Base-by-base conservation (phyloP, 169 alveolate species). In the Cryptosporidium viatorum region DNA sequence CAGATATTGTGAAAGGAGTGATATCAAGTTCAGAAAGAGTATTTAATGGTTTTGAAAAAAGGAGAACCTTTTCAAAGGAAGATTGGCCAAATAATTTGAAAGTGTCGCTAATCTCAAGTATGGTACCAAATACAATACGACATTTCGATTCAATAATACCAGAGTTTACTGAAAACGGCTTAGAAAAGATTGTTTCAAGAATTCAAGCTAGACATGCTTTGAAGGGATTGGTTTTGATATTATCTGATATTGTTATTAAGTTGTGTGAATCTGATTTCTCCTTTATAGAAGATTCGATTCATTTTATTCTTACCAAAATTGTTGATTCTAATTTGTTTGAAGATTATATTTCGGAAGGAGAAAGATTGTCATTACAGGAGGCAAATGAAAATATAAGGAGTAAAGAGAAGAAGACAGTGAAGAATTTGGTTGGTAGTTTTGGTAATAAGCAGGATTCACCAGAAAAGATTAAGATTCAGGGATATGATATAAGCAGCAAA, bases 181-280 rank as follows among this genome's bases (percentile, higher is more conserved):
- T 45, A 21, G 41, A 14, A n/a, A 80, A 67, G 55, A 65, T 45
- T 3, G 75, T 80, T 0, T 41, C 67, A n/a, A 65, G 80, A 6
- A 80, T 80, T 23, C 89, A 80, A 31, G 62, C 71, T 10, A 80
- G 89, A 33, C 71, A 80, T 62, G 51, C 89, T 35, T 10, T 80
- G 52, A 62, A 43, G 45, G 89, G 89, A 9, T 12, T 80, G 10
- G 35, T 62, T 43, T 35, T 73, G 51, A 35, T 39, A 10, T 29
- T 73, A 10, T 51, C 43, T n/a, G 86, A 73, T 35, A 18, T 73
- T 21, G 35, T 73, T 3, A 23, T 14, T 3, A 29, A n/a, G 29
- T 16, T 50, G 31, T 59, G n/a, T 55, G 86, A 35, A 8, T 29
- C 26, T 6, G 51, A 73, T 33, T 59, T 14, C n/a, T 31, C 48